phyloP scores from a whole-genome alignment of 345 rosid genomes.

The Brassica rapa region DNA sequence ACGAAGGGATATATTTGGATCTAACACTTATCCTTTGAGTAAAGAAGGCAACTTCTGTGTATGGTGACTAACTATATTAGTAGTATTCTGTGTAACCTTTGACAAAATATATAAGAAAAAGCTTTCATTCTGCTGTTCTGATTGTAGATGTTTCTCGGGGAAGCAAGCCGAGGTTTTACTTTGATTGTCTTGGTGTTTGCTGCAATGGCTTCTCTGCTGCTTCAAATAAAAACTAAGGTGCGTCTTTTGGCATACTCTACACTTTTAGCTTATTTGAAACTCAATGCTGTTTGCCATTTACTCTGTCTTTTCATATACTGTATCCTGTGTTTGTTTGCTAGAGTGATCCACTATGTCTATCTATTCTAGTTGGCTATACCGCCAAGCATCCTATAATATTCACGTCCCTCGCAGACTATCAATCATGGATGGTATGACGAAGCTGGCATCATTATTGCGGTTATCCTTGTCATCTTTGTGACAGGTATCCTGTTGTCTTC shows the following conservation, averaged over 20 bases:
- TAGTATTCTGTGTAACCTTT: neutral
- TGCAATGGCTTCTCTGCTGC: constrained; percentile 7
- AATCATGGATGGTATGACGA: constrained; percentile 5
- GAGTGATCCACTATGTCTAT: neutral
- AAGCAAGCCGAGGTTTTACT: constrained; percentile 8
- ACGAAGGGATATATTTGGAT: neutral
- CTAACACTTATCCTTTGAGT: neutral
- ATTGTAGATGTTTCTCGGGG: constrained; percentile 2
- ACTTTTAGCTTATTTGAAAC: neutral
- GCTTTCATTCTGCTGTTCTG: neutral
- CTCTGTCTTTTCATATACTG: neutral
- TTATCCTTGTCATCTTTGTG: constrained; percentile 2
- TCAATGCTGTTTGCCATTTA: neutral
- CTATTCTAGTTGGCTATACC: neutral
- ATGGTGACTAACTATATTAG: neutral
- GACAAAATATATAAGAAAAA: neutral
- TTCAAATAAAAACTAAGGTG: neutral
- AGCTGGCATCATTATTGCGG: neutral
- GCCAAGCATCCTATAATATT: neutral
- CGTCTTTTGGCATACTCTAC: neutral
- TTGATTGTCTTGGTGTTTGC: neutral
- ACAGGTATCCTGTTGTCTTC: neutral
- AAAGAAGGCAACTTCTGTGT: neutral
- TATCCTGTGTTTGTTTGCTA: neutral
- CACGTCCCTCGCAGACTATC: neutral